Base-by-base conservation (phyloP, 495 filamentous ascomycete species). In the Annulohypoxylon bovei region DNA sequence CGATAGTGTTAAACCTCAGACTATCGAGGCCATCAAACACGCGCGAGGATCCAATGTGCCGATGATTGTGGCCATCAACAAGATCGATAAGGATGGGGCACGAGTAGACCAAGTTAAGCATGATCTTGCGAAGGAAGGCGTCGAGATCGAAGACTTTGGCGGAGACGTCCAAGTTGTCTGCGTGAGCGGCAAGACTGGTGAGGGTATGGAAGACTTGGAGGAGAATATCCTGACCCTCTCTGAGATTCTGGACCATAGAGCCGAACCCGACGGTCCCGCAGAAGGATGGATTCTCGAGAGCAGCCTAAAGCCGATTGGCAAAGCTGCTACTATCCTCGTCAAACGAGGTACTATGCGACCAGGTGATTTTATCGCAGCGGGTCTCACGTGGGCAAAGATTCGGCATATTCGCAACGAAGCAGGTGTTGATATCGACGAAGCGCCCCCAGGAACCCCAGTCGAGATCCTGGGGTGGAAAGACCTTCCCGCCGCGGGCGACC, bases 51-150 rank as follows among this genome's bases (percentile, higher is more conserved):
- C 96, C 30, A 90, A 91, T 61, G 96, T 98, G 1, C 94, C 95
- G 11, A 95, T 99, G 53, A 96, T 98, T 59, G 96, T 98, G 16
- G 96, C 96, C n/a, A 93, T 97, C 79, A 99, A 93, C 82, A 99
- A 99, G 78, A 87, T 97, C 49, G 96, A 99, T 78, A 97, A 95
- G 79, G 88, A 90, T 66, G 89, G 90, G 37, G 87, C 91, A 18
- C 88, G 93, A 67, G 77, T 91, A 12, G 91, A 98, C 40, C 86
- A 86, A 22, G 94, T 98, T 61, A 98, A 97, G 78, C 84, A 88
- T 59, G 96, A 98, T 77, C 88, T 99, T 27, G 88, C 92, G 6
- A 81, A 87, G n/a, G 86, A 97, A 68, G 92, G 92, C 16, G 86
- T 99, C 20, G 92, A 98, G 73, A 89, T 98, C 32, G 96, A 99